phyloP scores from a whole-genome alignment of 495 filamentous ascomycete species.

The Thermothielavioides terrestris region DNA sequence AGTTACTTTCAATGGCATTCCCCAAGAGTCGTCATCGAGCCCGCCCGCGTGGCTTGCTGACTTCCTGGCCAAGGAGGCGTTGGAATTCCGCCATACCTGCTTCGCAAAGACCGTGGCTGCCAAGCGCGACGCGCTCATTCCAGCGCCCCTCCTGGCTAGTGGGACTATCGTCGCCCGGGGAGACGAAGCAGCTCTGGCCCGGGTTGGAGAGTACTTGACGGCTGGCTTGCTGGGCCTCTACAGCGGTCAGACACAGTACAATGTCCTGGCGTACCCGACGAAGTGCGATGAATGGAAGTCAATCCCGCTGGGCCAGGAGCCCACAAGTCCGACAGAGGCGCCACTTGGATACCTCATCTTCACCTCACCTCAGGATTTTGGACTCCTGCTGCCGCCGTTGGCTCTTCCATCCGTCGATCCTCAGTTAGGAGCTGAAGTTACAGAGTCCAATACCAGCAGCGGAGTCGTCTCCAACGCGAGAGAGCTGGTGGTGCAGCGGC shows the following conservation, averaged over 20 bases:
- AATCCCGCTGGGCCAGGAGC: conserved; percentile 13
- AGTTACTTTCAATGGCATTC: conserved; percentile 27
- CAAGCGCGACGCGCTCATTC: conserved; percentile 7
- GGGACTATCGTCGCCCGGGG: conserved; percentile 16
- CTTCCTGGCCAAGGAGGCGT: conserved; percentile 23
- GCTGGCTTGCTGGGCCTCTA: conserved; percentile 25
- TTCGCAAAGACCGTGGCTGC: conserved; percentile 17
- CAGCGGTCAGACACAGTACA: conserved; percentile 24
- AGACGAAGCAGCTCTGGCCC: conserved; percentile 12
- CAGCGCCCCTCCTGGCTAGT: conserved; percentile 3
- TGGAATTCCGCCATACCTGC: conserved; percentile 29
- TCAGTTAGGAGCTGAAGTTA: not conserved
- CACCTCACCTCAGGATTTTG: conserved; percentile 11
- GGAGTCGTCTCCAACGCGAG: not conserved
- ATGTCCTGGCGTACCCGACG: conserved; percentile 34
- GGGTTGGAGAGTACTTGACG: conserved; percentile 26
- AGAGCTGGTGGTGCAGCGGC: conserved; percentile 15
- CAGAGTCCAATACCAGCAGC: not conserved
- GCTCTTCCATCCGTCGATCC: too few relatives aligned
- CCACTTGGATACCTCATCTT: conserved; percentile 32
- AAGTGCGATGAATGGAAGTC: conserved; percentile 32
- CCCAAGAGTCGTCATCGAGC: conserved; percentile 13
- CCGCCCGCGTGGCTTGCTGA: conserved; percentile 23
- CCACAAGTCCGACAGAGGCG: conserved; percentile 14
- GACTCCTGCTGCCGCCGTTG: conserved; percentile 16